Evolutionary conservation across 2,329 filamentous ascomycete genomes (phyloP), one percentile per base, ranked within the genome.

Genomic region (Aureobasidium namibiae): DNA sequence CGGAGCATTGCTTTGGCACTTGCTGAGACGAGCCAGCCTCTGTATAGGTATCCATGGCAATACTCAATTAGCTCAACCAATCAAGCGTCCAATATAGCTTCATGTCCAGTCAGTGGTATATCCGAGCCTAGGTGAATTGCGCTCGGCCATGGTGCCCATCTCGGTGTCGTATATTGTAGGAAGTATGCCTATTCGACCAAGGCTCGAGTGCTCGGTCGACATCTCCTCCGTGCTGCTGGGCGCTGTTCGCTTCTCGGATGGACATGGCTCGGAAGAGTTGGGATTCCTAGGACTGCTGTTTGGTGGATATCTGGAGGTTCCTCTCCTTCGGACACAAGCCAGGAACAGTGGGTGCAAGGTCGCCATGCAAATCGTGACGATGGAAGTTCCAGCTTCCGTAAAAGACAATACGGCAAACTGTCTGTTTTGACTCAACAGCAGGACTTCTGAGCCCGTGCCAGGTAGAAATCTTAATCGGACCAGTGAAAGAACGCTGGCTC

Each of bases 331-430:
- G 6, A 33, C 11, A 13, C 23, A 54, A 9, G 36, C 36, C 26
- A 42, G 36, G 50, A 54, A 42, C 16, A 61, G 56, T 29, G 60
- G 60, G n/a, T 58, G 49, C 1, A 61, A 50, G 23, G 56, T 58
- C 2, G 60, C 56, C 33, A 61, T 38, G 18, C 49, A 56, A n/a
- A 60, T 52, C 9, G 60, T 58, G 38, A 61, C 52, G n/a, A 61
- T 56, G 10, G 56, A 49, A n/a, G 53, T 39, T 1, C 60, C 60
- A 13, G 44, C 56, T 23, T 61, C 60, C 10, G 26, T 24, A 14
- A 60, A 41, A 2, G 56, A 52, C 29, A 50, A 39, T 1, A 56
- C 44, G 7, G 60, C 53, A 52, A 39, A 36, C 36, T 41, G 18
- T 34, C 44, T 3, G 49, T 46, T 42, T 18, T 56, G 31, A 23